These are phyloP conservation scores for Boletellus sp. DNA, from an alignment of 768 basidiomycete genomes.

Conservation along the genomic window DNA sequence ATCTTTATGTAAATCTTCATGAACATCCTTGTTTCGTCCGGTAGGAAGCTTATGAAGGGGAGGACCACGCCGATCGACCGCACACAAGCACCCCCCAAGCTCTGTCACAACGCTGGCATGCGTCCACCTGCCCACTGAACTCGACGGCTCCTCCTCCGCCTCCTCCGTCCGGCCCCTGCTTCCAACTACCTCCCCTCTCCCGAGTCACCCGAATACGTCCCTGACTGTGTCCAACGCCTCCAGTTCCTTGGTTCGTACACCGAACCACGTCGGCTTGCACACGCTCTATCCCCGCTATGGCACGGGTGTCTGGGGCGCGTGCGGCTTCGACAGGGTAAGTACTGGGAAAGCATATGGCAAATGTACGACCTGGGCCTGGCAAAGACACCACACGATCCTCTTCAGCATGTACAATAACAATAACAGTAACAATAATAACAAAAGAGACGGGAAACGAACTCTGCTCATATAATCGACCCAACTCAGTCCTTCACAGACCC, in stretches of 20 bases:
- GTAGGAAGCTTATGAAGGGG: conserved; percentile 2
- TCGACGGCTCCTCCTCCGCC: too few species aligned
- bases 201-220: conserved; percentile 55
- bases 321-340: conserved; percentile 78
- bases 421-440: too few species aligned
- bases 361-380: conserved; percentile 62
- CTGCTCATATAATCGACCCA: too few species aligned
- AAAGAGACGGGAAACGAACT: too few species aligned
- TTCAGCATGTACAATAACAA: too few species aligned
- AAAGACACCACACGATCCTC: too few species aligned
- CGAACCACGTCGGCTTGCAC: conserved; percentile 86
- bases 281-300: conserved; percentile 73
- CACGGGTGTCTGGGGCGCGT: conserved; percentile 85
- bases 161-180: too few species aligned
- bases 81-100: conserved; percentile 36
- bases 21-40: neutral
- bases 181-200: conserved; percentile 21
- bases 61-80: conserved; percentile 33
- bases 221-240: conserved; percentile 58
- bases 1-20: conserved; percentile 1
- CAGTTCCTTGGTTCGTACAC: conserved; percentile 50
- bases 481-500: too few species aligned
- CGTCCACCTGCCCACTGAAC: conserved; percentile 45
- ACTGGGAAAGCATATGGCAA: conserved; percentile 80
- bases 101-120: conserved; percentile 38